Evolutionary conservation across 805 yeast genomes (phyloP), one percentile per base, ranked within the genome.

Genomic region (Diddensiella santjacobensis): DNA sequence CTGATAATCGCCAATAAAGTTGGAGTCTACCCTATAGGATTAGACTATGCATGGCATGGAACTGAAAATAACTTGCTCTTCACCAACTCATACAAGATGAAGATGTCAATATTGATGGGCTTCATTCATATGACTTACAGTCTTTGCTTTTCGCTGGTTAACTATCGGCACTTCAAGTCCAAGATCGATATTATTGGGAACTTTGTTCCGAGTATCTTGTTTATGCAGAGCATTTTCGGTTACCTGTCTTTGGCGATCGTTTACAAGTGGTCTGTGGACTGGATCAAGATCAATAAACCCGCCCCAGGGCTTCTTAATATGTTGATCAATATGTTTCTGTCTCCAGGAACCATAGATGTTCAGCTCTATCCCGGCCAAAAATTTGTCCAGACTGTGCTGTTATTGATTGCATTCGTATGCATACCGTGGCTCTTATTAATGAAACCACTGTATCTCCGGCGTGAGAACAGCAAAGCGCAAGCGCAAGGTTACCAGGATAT

Each of bases 41-140:
- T 93, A 47, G 99, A 93, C 69, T 86, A 84, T 57, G 87, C 84
- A 10, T 93, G 99, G 99, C 99, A 93, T 68, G 97, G 97, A 8
- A 78, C 98, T 37, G 98, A 91, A 56, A 93, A 93, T 69, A 81
- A 82, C 41, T 74, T 93, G 59, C 70, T 93, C 47, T 93, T 93
- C 68, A 79, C 96, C 33, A 93, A 93, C 71, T 90, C 97, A 1
- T 93, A 88, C 71, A 93, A 93, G 73, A 93, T 93, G 99, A 93
- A 93, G 64, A 73, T 93, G 54, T 90, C 98, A 3, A 84, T 93
- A 47, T 73, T 93, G 60, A 85, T 93, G 90, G 99, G 99, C 3
- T 91, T 84, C 69, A 71, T 75, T 37, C 99, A 93, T 69, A 93
- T 93, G 99, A 72, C 91, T 3, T 93, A 91, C 69, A 87, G 96